Evolutionary conservation across 2,329 filamentous ascomycete genomes (phyloP), one percentile per base, ranked within the genome.

Genomic region (Herpotrichia juniperi): DNA sequence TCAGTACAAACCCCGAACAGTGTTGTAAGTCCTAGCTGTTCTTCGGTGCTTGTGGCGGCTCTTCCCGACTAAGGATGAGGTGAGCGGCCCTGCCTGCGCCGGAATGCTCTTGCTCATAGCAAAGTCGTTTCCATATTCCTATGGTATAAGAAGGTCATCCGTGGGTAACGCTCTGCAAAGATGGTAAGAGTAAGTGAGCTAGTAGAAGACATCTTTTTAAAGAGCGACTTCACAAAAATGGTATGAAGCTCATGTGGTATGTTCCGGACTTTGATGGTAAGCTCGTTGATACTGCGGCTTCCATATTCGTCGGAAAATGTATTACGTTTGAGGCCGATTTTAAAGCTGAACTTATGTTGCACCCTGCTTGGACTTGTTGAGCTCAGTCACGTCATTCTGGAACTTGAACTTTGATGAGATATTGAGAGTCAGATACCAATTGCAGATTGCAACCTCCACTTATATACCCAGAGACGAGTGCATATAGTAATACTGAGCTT

Each of bases 101-200:
- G 6, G 4, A n/a, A 42, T 17, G 4, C 25, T 11, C 14, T 16
- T 2, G 14, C 22, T 42, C 19, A 53, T 7, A 35, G 46, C 40
- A 30, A 49, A 54, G 30, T 54, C 46, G 31, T 46, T 47, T 21
- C 46, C 51, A 28, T 50, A 50, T 30, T 49, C 46, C 51, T 34
- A 53, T 11, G 42, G 42, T 9, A 44, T 35, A n/a, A 25, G 16
- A 16, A 11, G 14, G 30, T 9, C 6, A 34, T n/a, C 4, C 6
- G 3, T 22, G 17, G 7, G 28, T 28, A 31, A n/a, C 16, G 5
- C 19, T 40, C 32, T 3, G 46, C 42, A 10, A 12, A 7, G 26
- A 25, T 14, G 46, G 26, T 30, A 9, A 53, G 9, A 3, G 40
- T 49, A 8, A 53, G 46, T 17, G 32, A 7, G 26, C 26, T 53